Conservation (phyloP, 1,139 yeast genomes). For the Lodderomyces metapsilosis region DNA sequence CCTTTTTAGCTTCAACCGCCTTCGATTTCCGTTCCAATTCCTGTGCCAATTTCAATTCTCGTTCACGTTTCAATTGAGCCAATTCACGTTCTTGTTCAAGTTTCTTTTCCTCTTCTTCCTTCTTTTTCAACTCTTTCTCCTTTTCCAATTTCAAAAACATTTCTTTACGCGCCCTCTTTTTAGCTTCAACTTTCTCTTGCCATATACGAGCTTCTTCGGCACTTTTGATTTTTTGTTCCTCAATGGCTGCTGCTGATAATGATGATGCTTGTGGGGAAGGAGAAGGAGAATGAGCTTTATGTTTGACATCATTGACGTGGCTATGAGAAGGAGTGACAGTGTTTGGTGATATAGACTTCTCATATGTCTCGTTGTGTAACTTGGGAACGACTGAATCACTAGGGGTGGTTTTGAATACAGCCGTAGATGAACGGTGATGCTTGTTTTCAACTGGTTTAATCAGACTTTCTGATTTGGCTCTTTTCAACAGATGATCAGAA, state of each 20-base stretch:
- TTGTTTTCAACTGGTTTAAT: neutral
- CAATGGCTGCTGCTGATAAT: slow-evolving; percentile 27
- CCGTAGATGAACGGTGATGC: neutral
- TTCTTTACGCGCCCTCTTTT: slow-evolving; percentile 44
- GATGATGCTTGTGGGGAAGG: neutral
- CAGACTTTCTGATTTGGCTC: neutral
- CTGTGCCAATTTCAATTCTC: slow-evolving; percentile 20
- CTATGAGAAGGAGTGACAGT: slow-evolving; percentile 3
- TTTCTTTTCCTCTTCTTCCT: slow-evolving; percentile 38
- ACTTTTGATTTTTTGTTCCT: slow-evolving; percentile 34
- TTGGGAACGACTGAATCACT: slow-evolving; percentile 1
- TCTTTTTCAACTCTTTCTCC: slow-evolving; percentile 40
- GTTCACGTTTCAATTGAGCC: slow-evolving; percentile 4
- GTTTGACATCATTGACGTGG: neutral
- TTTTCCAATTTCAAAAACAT: slow-evolving; percentile 45
- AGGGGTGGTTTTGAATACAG: neutral
- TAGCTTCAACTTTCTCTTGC: slow-evolving; percentile 47
- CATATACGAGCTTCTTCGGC: slow-evolving; percentile 44
- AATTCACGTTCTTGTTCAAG: slow-evolving; percentile 29
- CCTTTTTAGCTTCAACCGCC: slow-evolving; percentile 32
- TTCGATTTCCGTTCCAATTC: slow-evolving; percentile 36
- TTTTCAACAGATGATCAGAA: neutral
- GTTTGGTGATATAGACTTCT: slow-evolving; percentile 17
- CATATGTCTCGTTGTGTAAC: neutral
- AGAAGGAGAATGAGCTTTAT: slow-evolving; percentile 2